Conservation (phyloP, 2,329 filamentous ascomycete genomes). For the Venturia carpophila region DNA sequence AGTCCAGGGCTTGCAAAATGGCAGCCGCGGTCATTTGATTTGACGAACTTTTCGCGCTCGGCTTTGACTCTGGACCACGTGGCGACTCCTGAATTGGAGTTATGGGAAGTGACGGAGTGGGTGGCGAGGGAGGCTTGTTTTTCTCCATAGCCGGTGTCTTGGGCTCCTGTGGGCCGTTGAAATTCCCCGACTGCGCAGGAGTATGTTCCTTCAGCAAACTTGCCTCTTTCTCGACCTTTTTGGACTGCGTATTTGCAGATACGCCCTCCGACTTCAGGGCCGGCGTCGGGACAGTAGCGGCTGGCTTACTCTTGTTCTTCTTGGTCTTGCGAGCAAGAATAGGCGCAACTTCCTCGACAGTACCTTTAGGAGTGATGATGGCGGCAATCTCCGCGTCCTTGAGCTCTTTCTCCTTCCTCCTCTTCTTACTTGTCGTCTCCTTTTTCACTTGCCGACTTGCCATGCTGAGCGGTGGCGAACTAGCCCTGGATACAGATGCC, state of each 20-base stretch:
- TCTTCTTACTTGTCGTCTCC: slow-evolving; percentile 71
- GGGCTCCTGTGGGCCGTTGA: not conserved
- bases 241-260: not conserved
- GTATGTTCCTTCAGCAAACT: not conserved
- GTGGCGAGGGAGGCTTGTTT: not conserved
- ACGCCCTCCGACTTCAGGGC: not conserved
- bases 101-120: not conserved
- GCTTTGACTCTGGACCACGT: not conserved
- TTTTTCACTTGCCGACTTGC: slow-evolving; percentile 57
- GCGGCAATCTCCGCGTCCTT: slow-evolving; percentile 44
- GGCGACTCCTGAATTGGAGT: not conserved
- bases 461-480: slow-evolving; percentile 60
- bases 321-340: slow-evolving; percentile 79
- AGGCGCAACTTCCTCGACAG: slow-evolving; percentile 54
- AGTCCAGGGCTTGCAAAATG: slow-evolving; percentile 15
- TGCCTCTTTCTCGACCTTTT: not conserved
- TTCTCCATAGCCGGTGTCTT: not conserved
- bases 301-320: slow-evolving; percentile 55
- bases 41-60: not conserved
- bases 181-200: not conserved
- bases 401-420: slow-evolving; percentile 61
- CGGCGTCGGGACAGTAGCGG: slow-evolving; percentile 12
- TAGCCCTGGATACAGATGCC: slow-evolving; percentile 60
- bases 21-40: slow-evolving; percentile 7
- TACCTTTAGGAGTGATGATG: slow-evolving; percentile 26